A percentile compares a stretch with the other conserved stretches of the same genome.
phyloP scores from a whole-genome alignment of 371 early-diverging fungal genomes.

The Mortierella sp. region DNA sequence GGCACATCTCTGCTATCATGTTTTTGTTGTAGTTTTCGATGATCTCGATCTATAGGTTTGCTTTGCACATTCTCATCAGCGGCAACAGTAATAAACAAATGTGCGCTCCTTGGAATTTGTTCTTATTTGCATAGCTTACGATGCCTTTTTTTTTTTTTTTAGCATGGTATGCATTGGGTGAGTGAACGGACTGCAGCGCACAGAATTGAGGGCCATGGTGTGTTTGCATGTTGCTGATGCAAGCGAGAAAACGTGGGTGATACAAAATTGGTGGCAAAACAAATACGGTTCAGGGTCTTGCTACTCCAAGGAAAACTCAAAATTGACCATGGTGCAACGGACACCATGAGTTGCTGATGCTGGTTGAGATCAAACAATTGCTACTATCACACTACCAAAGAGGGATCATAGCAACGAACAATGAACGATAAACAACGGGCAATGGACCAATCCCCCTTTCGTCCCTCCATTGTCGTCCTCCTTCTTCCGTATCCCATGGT shows the following conservation, averaged over 20 bases:
- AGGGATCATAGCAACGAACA: neutral
- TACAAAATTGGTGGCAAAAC: constrained; percentile 1
- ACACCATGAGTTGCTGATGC: too few species aligned
- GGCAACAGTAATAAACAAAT: neutral
- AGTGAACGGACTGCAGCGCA: neutral
- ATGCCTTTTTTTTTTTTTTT: neutral
- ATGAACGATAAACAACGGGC: too few species aligned
- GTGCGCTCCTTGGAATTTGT: too few species aligned
- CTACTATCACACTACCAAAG: neutral
- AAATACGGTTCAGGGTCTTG: constrained; percentile 1
- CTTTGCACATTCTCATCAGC: neutral
- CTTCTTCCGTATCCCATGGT: neutral
- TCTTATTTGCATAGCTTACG: neutral
- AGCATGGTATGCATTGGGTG: too few species aligned
- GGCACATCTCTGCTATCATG: too few species aligned
- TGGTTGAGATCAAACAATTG: neutral
- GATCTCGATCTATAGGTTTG: neutral
- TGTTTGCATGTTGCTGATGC: neutral
- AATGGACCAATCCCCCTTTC: neutral
- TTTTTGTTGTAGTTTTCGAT: neutral
- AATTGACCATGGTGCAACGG: too few species aligned
- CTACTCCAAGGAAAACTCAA: too few species aligned
- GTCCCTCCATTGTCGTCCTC: neutral
- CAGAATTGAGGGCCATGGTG: neutral
- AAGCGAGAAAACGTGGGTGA: neutral